Base-by-base conservation (phyloP, 805 yeast genomes). In the Candida pseudofarinosa region DNA sequence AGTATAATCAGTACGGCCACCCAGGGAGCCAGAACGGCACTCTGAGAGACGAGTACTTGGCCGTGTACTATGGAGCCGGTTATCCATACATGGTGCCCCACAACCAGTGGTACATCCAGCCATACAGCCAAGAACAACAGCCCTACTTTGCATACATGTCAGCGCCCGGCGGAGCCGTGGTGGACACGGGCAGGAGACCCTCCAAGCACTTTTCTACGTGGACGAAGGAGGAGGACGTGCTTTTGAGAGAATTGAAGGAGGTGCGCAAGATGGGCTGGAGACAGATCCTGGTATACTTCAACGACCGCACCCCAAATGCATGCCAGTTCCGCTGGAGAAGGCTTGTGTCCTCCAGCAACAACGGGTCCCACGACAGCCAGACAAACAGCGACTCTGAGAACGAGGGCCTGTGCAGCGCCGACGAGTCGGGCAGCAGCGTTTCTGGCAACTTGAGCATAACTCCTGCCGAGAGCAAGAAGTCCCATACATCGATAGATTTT, bases 251-350 rank as follows among this genome's bases (percentile, higher is more conserved):
- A 53, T 71, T 88, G 55, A 88, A 88, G 62, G 96, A 88, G 59
- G 80, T 81, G 47, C 86, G 82, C 59, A 85, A 85, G 58, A 72
- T 87, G 51, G 96, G 96, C 1, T 88, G 96, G 96, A 81, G 88
- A 60, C 95, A 88, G 51, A 87, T 88, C 39, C 83, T 93, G 1
- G 74, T 81, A 28, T 85, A 84, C 55, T 88, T 88, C 61, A 74
- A 79, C 35, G 83, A 83, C 59, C 69, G 96, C 57, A 88, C 96
- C 2, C 89, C 95, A 31, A 88, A 86, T 58, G 95, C 95, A 2
- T 86, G 95, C 54, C 95, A 86, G 64, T 86, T 86, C 58, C 77
- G 96, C 52, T 88, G 96, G 96, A 76, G 96, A 60, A 65, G 96
- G 48, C 64, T 75, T 15, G 71, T 73, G 23, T 23, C 28, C 10